These are phyloP conservation scores for Vanderwaltozyma verrucispora DNA, from an alignment of 805 yeast genomes.

Conservation along the genomic window DNA sequence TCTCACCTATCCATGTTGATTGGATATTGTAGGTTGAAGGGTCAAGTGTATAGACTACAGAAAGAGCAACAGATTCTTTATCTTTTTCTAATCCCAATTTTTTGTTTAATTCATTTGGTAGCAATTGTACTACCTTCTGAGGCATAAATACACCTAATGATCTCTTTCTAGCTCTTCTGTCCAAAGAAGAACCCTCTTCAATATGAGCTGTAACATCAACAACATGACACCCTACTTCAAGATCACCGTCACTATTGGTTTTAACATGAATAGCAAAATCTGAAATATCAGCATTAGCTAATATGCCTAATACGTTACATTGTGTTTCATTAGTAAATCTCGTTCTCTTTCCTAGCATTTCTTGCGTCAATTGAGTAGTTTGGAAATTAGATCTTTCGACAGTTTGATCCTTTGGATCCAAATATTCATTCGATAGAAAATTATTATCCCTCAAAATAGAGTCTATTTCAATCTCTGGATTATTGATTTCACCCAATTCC, in stretches of 20 bases:
- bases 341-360: slow-evolving; percentile 10
- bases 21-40: slow-evolving; percentile 59
- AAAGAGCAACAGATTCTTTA: slow-evolving; percentile 53
- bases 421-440: slow-evolving; percentile 70
- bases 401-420: slow-evolving; percentile 32
- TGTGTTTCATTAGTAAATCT: slow-evolving; percentile 16
- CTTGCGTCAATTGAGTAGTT: slow-evolving; percentile 16
- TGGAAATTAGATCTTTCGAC: slow-evolving; percentile 21
- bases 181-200: slow-evolving; percentile 64
- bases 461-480: slow-evolving; percentile 68
- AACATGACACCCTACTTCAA: slow-evolving; percentile 79
- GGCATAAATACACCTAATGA: slow-evolving; percentile 84
- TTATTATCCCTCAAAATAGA: slow-evolving; percentile 84
- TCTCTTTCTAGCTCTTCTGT: slow-evolving; percentile 83
- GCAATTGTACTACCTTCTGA: slow-evolving; percentile 54
- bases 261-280: slow-evolving; percentile 83
- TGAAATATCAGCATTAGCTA: slow-evolving; percentile 30
- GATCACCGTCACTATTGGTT: slow-evolving; percentile 40
- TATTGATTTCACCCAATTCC: slow-evolving; percentile 73
- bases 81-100: slow-evolving; percentile 51
- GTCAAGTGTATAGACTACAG: slow-evolving; percentile 75
- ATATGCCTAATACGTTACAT: slow-evolving; percentile 27
- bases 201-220: slow-evolving; percentile 68
- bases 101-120: slow-evolving; percentile 56
- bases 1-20: slow-evolving; percentile 67